A percentile compares a stretch with the other conserved stretches of the same genome.
These are phyloP conservation scores for Fagus sylvatica DNA, from an alignment of 306 rosid genomes.

Conservation along the genomic window DNA sequence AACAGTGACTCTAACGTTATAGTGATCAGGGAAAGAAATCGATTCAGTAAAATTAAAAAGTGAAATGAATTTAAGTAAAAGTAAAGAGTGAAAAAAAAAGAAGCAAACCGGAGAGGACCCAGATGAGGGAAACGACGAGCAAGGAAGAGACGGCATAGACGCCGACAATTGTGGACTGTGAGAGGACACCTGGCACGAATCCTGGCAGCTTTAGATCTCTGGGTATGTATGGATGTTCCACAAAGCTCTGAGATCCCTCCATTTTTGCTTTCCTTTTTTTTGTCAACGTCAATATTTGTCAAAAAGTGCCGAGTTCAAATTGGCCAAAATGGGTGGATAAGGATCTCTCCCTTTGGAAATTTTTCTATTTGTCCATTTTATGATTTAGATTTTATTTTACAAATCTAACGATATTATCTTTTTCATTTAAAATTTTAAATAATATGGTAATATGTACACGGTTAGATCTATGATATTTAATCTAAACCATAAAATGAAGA, in stretches of 20 bases:
- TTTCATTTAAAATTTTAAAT: no score
- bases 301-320: no score
- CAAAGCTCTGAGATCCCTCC: slow-evolving; percentile 38
- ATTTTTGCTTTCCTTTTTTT: slow-evolving; percentile 8
- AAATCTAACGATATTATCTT: no score
- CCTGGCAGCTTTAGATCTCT: slow-evolving; percentile 56
- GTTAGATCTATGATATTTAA: no score
- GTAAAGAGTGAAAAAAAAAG: neutral
- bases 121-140: slow-evolving; percentile 41
- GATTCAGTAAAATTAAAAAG: neutral
- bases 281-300: no score
- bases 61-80: neutral
- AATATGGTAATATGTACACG: no score
- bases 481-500: no score
- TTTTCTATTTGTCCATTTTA: no score
- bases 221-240: slow-evolving; percentile 69
- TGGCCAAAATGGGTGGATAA: no score
- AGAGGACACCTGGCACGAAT: slow-evolving; percentile 56
- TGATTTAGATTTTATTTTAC: no score
- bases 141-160: slow-evolving; percentile 42
- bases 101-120: slow-evolving; percentile 64
- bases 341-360: no score
- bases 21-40: neutral
- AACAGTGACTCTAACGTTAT: neutral
- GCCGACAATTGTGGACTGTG: slow-evolving; percentile 51